These are phyloP conservation scores for Cenchrus fungigraminus DNA, from an alignment of 176 grass and related monocot genomes.

Conservation along the genomic window DNA sequence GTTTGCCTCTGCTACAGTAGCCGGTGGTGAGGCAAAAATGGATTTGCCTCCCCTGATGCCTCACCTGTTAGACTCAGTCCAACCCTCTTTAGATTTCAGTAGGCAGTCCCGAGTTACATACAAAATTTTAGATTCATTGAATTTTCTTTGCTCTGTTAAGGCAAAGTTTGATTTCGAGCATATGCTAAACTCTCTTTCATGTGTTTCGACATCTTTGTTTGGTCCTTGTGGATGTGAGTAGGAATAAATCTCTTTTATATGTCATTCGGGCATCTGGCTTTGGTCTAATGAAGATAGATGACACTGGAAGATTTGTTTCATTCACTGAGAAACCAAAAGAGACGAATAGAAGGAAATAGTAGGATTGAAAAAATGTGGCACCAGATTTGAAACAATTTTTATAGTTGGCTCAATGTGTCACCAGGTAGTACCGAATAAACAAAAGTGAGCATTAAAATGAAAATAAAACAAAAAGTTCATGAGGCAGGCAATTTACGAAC, in stretches of 20 bases:
- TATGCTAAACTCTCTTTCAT: conserved; percentile 8
- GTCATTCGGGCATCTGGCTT: conserved; percentile 90
- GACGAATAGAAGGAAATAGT: conserved; percentile 85
- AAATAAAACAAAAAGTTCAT: conserved; percentile 26
- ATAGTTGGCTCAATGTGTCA: not conserved
- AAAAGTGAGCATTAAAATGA: not conserved
- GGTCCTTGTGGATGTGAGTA: not conserved
- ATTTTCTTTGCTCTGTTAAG: not conserved
- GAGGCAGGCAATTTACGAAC: too few species aligned
- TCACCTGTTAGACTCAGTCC: too few species aligned
- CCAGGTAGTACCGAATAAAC: not conserved
- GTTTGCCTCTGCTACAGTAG: too few species aligned
- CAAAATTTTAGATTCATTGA: not conserved
- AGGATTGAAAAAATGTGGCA: conserved; percentile 15
- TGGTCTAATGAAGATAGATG: conserved; percentile 88
- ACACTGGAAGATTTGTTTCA: conserved; percentile 72
- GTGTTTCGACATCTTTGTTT: not conserved
- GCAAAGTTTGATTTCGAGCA: not conserved
- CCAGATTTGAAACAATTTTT: not conserved
- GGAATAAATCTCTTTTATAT: conserved; percentile 43
- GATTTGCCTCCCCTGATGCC: too few species aligned
- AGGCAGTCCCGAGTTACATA: conserved; percentile 8
- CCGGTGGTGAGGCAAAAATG: too few species aligned
- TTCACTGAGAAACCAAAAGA: conserved; percentile 93
- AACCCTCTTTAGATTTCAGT: conserved; percentile 22